phyloP scores from a whole-genome alignment of 2,329 filamentous ascomycete species.

The Tolypocladium tundrense region DNA sequence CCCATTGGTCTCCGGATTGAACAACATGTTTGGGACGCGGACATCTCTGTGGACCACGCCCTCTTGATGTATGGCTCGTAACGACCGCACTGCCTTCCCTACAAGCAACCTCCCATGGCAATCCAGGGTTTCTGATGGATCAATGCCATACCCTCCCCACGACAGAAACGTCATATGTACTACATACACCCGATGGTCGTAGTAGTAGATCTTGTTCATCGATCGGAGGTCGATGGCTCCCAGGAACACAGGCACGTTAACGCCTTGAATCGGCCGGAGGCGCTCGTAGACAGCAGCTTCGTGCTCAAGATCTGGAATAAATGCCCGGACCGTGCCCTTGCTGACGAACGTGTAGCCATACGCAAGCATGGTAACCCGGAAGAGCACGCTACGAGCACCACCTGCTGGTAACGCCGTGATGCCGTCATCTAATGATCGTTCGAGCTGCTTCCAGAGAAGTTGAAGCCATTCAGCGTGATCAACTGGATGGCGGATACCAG shows the following conservation, averaged over 20 bases:
- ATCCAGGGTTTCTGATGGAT: not conserved
- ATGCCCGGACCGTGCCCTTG: conserved; percentile 26
- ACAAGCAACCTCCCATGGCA: not conserved
- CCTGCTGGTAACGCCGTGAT: conserved; percentile 15
- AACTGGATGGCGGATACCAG: conserved; percentile 12
- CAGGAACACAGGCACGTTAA: conserved; percentile 21
- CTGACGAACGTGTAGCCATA: conserved; percentile 32
- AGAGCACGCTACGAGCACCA: conserved; percentile 24
- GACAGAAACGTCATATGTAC: conserved; percentile 21
- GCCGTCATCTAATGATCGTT: conserved; percentile 17
- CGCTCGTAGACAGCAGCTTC: conserved; percentile 24
- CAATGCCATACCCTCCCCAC: conserved; percentile 17
- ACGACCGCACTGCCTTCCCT: conserved; percentile 4
- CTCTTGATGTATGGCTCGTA: conserved; percentile 13
- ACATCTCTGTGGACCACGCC: conserved; percentile 18
- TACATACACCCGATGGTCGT: conserved; percentile 19
- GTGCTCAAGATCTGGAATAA: conserved; percentile 21
- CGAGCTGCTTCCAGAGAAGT: conserved; percentile 20
- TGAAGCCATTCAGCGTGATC: conserved; percentile 13
- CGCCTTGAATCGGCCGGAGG: conserved; percentile 20
- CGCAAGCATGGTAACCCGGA: conserved; percentile 26
- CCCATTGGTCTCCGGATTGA: conserved; percentile 11
- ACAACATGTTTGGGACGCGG: conserved; percentile 14
- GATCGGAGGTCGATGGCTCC: conserved; percentile 23
- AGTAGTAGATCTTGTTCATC: conserved; percentile 21